Evolutionary conservation across 192 early-diverging fungal species (phyloP).

Genomic region (Coemansia sp.): DNA sequence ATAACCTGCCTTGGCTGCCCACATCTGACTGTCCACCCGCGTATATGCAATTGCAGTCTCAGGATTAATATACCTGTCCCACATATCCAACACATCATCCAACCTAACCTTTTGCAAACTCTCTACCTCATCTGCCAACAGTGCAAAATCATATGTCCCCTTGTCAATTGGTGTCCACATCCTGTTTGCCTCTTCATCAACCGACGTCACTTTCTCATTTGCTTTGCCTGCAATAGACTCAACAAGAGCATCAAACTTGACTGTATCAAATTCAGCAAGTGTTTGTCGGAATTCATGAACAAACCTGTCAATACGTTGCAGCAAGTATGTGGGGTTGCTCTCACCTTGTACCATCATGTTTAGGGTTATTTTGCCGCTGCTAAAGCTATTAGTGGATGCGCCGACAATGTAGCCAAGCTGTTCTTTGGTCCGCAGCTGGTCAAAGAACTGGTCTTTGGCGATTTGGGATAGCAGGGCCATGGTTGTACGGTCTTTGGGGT

Average conservation of each 20-base stretch:
- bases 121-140: background rate
- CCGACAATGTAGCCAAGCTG: constrained; percentile 65
- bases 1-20: constrained; percentile 10
- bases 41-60: constrained; percentile 24
- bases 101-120: background rate
- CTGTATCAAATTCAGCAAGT: background rate
- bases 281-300: constrained; percentile 51
- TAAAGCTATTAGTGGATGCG: background rate
- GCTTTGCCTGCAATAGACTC: background rate
- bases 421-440: constrained; percentile 85
- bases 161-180: background rate
- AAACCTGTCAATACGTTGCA: constrained; percentile 76
- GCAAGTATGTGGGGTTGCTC: constrained; percentile 70
- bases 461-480: constrained; percentile 70
- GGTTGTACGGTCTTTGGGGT: constrained; percentile 57
- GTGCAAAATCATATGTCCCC: background rate
- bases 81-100: constrained; percentile 18
- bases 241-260: constrained; percentile 62
- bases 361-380: constrained; percentile 19
- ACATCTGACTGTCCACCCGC: constrained; percentile 19
- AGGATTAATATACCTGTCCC: constrained; percentile 28
- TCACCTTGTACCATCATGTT: constrained; percentile 82
- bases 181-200: background rate
- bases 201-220: background rate
- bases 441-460: constrained; percentile 76